phyloP scores from a whole-genome alignment of 495 filamentous ascomycete genomes.

The Aspergillus haitiensis region DNA sequence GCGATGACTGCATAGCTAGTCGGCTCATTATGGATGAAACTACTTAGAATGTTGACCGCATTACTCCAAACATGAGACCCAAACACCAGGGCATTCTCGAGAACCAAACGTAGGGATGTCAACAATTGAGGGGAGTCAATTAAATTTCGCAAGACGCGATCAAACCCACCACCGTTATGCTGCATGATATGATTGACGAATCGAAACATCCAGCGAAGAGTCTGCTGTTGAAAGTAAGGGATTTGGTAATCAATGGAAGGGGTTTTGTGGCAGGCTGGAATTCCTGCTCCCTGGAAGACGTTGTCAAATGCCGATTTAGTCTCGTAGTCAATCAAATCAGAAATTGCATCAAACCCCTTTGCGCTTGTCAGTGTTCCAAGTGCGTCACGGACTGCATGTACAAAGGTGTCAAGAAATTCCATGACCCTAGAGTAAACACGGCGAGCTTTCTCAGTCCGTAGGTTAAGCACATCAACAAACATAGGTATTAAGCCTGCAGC shows the following conservation, averaged over 20 bases:
- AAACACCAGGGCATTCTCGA: slow-evolving; percentile 72
- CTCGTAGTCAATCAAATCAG: slow-evolving; percentile 78
- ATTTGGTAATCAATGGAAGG: slow-evolving; percentile 87
- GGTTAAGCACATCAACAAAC: slow-evolving; percentile 82
- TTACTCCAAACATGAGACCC: slow-evolving; percentile 94
- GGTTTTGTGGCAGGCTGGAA: slow-evolving; percentile 74
- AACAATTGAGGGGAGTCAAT: slow-evolving; percentile 89
- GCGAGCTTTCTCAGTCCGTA: slow-evolving; percentile 79
- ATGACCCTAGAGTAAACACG: slow-evolving; percentile 78
- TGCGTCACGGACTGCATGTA: slow-evolving; percentile 77
- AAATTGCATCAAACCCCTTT: slow-evolving; percentile 81
- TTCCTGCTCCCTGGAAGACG: slow-evolving; percentile 66
- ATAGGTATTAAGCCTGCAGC: slow-evolving; percentile 85
- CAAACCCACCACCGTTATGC: slow-evolving; percentile 78
- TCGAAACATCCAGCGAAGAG: slow-evolving; percentile 88
- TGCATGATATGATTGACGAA: slow-evolving; percentile 95
- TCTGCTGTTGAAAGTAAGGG: slow-evolving; percentile 87
- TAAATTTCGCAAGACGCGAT: slow-evolving; percentile 85
- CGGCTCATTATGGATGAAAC: slow-evolving; percentile 98
- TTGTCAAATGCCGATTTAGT: slow-evolving; percentile 68
- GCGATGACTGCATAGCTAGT: slow-evolving; percentile 95
- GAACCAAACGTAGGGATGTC: slow-evolving; percentile 73
- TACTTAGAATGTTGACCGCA: slow-evolving; percentile 84
- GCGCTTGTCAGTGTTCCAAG: slow-evolving; percentile 75
- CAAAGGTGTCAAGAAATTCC: slow-evolving; percentile 79